phyloP scores from a whole-genome alignment of 2,329 filamentous ascomycete genomes.

The Alternaria rosae region DNA sequence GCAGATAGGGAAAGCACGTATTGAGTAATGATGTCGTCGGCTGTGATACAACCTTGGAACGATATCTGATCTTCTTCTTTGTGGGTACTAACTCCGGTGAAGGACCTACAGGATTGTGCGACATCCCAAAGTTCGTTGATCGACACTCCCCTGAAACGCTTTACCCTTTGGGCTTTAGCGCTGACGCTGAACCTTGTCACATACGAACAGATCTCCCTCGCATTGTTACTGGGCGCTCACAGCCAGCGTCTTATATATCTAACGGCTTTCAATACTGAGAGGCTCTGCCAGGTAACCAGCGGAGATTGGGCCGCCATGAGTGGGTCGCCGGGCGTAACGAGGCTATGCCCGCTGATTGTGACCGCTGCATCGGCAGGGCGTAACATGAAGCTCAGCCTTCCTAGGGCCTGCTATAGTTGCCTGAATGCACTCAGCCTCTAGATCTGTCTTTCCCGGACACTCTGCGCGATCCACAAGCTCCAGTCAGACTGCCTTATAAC shows the following conservation, averaged over 20 bases:
- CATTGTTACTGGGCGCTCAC: background rate
- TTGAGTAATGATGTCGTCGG: no score
- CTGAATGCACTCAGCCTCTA: background rate
- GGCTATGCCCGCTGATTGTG: background rate
- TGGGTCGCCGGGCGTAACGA: background rate
- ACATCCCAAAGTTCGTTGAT: background rate
- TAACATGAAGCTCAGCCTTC: background rate
- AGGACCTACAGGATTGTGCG: no score
- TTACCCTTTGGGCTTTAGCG: background rate
- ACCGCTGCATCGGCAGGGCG: background rate
- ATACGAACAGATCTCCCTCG: background rate
- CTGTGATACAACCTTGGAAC: no score
- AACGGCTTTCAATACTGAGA: background rate
- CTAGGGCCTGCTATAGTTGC: background rate
- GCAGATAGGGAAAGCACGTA: no score
- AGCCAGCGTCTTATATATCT: background rate
- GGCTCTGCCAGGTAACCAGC: background rate
- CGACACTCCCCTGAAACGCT: background rate
- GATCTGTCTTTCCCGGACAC: background rate
- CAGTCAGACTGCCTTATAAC: background rate
- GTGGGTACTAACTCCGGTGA: no score
- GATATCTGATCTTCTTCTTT: no score
- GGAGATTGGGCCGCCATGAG: background rate
- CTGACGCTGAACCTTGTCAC: background rate
- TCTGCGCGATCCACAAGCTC: background rate